Base-by-base conservation (phyloP, 768 basidiomycete genomes). In the Rhodotorula paludigena region DNA sequence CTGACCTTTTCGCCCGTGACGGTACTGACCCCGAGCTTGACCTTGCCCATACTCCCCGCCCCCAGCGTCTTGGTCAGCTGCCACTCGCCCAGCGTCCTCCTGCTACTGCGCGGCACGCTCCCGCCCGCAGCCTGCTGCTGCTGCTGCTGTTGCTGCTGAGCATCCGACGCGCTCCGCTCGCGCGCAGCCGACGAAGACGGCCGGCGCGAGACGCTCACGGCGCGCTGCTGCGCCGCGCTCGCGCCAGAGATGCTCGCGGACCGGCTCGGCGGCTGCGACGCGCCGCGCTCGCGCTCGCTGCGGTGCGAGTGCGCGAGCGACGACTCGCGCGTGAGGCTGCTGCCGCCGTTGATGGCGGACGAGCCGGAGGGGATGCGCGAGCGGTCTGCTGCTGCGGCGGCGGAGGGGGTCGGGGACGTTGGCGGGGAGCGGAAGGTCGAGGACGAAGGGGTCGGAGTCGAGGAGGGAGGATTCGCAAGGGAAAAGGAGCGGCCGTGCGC, bases 1-100 rank as follows among this genome's bases (percentile, higher is more conserved):
- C 85, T 73, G 74, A 93, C 94, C 86, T 93, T 94, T 80, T 97
- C 93, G 35, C 89, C 89, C 2, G 90, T 89, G 71, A 86, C 76
- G 68, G 88, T 89, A 78, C 93, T 90, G 28, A 87, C 87, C 5
- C 91, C 94, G 18, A 98, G 85, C 82, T 97, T 99, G 76, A 99
- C 94, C 79, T 97, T 97, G 72, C 94, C 94, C 94, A 99, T 99
- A 78, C 89, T 92, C 44, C 94, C 94, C 30, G 93, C 94, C 33
- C 94, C 94, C 48, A 99, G 83, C 9, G 94, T 96, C 84, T 97
- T 98, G 76, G 89, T 89, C 73, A 99, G 84, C 67, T 89, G 89
- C 81, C 96, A 99, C 77, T 97, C 92, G 39, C 93, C 94, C 23
- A 99, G 82, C 65, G 82, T 79, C 51, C 70, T 64, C 38, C 72